Evolutionary conservation across 768 basidiomycete species (phyloP), one percentile per base, ranked within the genome.

Genomic region (Saitozyma podzolica): DNA sequence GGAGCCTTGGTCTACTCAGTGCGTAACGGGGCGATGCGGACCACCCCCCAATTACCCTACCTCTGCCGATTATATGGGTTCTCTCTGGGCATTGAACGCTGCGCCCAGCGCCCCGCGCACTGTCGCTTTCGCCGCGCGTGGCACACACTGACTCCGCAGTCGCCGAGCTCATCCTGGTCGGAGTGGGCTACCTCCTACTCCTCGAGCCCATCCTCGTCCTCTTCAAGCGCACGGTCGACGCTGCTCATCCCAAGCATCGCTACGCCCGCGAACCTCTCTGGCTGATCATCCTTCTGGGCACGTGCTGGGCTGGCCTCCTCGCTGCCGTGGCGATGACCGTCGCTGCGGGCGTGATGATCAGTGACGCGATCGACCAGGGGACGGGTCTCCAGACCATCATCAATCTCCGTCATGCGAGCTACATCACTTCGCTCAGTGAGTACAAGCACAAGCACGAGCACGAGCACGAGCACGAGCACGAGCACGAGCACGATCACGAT

Each of bases 111-210:
- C 2, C 29, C 29, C 5, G 29, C 2, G 29, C 29, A 29, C 2
- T 29, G 29, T 29, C 5, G 29, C 29, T 29, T 2, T 29, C 29
- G 29, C 29, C 29, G 29, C 29, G 29, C 29, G 29, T 29, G 2
- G 5, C 29, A 29, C 29, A 29, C 29, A 5, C 29, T 39, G 49
- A 37, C 11, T 20, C 8, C 45, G 19, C 56, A 68, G 67, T 66
- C 58, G 67, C 53, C 58, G 67, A 69, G 40, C 60, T 65, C 17
- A 52, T 69, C 61, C 65, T 69, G 19, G 50, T 64, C 11, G 53
- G 55, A 13, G 54, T 69, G 37, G 67, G 67, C 16, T 60, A 41
- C 56, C 54, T 69, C 16, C 63, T 69, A 58, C 65, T 69, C 40
- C 43, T 69, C 47, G 61, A 69, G 8, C 64, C 67, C 20, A n/a